Evolutionary conservation across 1,284 basidiomycete species (phyloP), one percentile per base, ranked within the genome.

Genomic region (Leccinum angustisporum): DNA sequence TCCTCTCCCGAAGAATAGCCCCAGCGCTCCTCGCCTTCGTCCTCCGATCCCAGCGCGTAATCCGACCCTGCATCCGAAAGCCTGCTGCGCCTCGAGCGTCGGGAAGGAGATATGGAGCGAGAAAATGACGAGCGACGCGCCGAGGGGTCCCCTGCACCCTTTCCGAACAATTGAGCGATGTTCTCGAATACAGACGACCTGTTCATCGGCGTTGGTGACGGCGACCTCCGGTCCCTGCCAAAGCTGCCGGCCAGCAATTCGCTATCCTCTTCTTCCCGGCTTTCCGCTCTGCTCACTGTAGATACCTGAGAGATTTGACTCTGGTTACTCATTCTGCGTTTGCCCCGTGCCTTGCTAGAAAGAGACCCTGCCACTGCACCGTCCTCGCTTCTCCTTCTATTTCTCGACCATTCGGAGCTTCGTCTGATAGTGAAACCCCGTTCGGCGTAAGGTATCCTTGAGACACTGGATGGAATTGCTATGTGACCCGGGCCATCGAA

Each of bases 1-100:
- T 87, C 88, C 70, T 92, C 90, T 21, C 84, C 89, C 6, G 90
- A 91, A 18, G 87, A 85, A 71, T 92, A 92, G 4, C 91, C 91
- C 90, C 90, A 92, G 6, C 88, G 81, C 63, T 91, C 90, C 54
- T 81, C 80, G 36, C 78, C 81, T 53, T 83, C 84, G 27, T 83
- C 82, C 13, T 83, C 85, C 13, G 76, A 80, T 38, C 79, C 83
- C 16, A 82, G 66, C 11, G 80, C 85, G 69, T 86, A 76, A 50
- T 27, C 27, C 27, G 86, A 87, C 43, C 79, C 83, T 30, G 77
- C 80, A 40, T 85, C 83, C 21, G 87, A 88, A 54, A 78, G 79
- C 54, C 81, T 78, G 61, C 82, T 83, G 8, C 81, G 79, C 58
- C 83, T 75, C 18, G 86, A 87, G 50, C 79, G 76, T 18, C 83